Percentiles rank a stretch among this genome's conserved stretches.
Evolutionary conservation across 305 asterid genomes (phyloP).

Genomic region (Euphrasia arctica): DNA sequence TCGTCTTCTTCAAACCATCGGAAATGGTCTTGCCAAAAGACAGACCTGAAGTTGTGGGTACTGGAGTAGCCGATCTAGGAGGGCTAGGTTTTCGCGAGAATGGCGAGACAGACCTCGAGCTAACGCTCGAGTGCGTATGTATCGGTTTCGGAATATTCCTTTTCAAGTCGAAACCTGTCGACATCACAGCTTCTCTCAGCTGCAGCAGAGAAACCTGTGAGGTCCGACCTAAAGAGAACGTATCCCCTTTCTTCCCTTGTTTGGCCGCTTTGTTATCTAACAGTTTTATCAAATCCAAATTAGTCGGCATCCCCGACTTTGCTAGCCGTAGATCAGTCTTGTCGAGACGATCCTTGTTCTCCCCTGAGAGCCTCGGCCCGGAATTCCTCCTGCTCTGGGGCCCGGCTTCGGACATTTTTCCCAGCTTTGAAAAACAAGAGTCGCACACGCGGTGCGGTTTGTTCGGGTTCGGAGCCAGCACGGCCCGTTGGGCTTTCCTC

Average conservation of each 20-base stretch:
- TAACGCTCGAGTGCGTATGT: conserved; percentile 55
- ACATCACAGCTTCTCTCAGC: conserved; percentile 63
- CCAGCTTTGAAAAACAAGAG: conserved; percentile 74
- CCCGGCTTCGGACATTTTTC: conserved; percentile 75
- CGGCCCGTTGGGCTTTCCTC: conserved; percentile 77
- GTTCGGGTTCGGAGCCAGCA: conserved; percentile 92
- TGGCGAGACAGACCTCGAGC: conserved; percentile 92
- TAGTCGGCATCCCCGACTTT: conserved; percentile 62
- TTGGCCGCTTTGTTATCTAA: conserved; percentile 87
- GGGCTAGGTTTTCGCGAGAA: conserved; percentile 91
- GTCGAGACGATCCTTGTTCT: conserved; percentile 84
- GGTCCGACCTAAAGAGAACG: conserved; percentile 67
- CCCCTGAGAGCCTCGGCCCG: conserved; percentile 83
- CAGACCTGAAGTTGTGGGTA: conserved; percentile 88
- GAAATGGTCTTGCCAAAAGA: conserved; percentile 74
- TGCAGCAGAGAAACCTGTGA: conserved; percentile 71
- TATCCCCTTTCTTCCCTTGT: conserved; percentile 82
- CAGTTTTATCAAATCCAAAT: conserved; percentile 79
- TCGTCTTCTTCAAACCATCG: conserved; percentile 85
- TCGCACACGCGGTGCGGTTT: conserved; percentile 95
- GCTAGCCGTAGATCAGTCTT: conserved; percentile 76
- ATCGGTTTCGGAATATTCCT: conserved; percentile 65
- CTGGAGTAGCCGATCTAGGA: conserved; percentile 89
- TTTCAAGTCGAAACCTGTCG: conserved; percentile 51
- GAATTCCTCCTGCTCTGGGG: conserved; percentile 58